Percentiles rank a stretch among this genome's conserved stretches.
Conservation (phyloP, 257 asterid genomes). For the Paraleonurus japonicus region DNA sequence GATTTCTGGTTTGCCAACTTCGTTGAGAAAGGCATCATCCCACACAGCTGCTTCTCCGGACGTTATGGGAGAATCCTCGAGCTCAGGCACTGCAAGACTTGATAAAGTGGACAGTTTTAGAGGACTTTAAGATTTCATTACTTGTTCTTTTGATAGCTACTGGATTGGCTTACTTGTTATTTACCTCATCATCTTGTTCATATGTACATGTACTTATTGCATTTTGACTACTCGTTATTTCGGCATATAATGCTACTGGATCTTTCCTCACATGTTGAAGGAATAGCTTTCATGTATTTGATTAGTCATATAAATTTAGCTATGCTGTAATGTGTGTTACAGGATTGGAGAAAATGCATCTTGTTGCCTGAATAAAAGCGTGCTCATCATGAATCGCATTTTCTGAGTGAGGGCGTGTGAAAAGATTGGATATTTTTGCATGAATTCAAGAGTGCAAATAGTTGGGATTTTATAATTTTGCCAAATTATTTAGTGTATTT, state of each 20-base stretch:
- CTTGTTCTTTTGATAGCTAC: not conserved
- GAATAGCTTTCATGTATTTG: not conserved
- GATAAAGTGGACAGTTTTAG: constrained; percentile 63
- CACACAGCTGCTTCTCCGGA: constrained; percentile 53
- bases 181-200: constrained; percentile 1
- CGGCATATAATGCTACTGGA: not conserved
- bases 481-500: no score
- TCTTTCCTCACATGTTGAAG: not conserved
- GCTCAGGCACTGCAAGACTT: constrained; percentile 73
- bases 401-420: not conserved
- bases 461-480: not conserved
- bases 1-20: constrained; percentile 76
- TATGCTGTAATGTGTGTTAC: not conserved
- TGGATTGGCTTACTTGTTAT: not conserved
- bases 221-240: not conserved
- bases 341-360: not conserved
- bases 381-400: constrained; percentile 8
- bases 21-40: constrained; percentile 61
- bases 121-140: constrained; percentile 30
- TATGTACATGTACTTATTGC: constrained; percentile 8
- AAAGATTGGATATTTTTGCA: not conserved
- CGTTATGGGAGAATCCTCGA: constrained; percentile 73
- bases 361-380: not conserved
- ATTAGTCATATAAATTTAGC: not conserved
- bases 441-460: not conserved